phyloP scores from a whole-genome alignment of 31 red algal genomes.

The Endocladia muricata region DNA sequence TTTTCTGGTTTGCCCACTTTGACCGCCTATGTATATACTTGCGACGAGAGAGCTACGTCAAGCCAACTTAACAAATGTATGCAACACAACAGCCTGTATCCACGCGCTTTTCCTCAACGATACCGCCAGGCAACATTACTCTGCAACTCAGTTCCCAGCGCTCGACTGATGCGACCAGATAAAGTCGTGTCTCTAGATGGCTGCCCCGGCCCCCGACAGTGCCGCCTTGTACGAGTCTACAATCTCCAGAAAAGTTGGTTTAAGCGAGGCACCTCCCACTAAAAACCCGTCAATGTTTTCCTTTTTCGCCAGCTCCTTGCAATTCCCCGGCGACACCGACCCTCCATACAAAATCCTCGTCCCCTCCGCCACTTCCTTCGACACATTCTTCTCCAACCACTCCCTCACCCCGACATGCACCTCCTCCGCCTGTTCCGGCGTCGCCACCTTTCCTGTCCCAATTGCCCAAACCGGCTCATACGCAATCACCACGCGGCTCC shows the following conservation, averaged over 20 bases:
- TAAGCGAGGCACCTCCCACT: conserved; percentile 86
- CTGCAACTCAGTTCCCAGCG: too few relatives aligned
- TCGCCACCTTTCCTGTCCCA: conserved; percentile 97
- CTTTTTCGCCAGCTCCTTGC: conserved; percentile 64
- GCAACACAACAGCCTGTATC: too few relatives aligned
- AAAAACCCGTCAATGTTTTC: conserved; percentile 91
- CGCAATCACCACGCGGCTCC: conserved; percentile 74
- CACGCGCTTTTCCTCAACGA: too few relatives aligned
- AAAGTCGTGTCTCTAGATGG: too few relatives aligned
- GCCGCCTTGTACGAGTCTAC: conserved; percentile 79
- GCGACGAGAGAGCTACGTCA: too few relatives aligned
- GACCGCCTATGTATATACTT: too few relatives aligned
- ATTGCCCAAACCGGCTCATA: conserved; percentile 99
- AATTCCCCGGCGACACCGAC: conserved; percentile 68
- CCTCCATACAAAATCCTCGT: conserved; percentile 92
- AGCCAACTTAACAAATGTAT: too few relatives aligned
- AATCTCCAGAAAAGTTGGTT: conserved; percentile 84
- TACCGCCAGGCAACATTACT: too few relatives aligned
- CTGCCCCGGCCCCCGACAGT: too few relatives aligned
- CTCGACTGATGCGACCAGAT: too few relatives aligned
- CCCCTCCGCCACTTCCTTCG: conserved; percentile 49
- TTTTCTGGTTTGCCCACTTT: too few relatives aligned
- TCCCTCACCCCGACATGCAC: conserved; percentile 60
- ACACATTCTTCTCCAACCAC: conserved; percentile 64
- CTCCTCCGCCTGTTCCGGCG: conserved; percentile 93